Base-by-base conservation (phyloP, 1,284 basidiomycete species). In the Tilletia horrida region DNA sequence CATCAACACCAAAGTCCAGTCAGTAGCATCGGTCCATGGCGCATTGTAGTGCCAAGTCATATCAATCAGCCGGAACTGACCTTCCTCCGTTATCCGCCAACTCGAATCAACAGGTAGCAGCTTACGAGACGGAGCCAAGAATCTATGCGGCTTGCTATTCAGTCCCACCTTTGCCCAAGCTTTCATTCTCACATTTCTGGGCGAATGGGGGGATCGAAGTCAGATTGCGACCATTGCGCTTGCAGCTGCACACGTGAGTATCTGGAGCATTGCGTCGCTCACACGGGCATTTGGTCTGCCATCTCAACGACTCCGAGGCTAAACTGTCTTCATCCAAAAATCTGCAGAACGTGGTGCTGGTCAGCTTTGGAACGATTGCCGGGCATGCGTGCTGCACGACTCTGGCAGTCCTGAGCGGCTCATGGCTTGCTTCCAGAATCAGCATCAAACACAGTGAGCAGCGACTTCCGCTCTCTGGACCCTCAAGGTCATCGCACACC, bases 191-290 rank as follows among this genome's bases (percentile, higher is more conserved):
- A 97, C 95, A 0, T 98, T 98, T 83, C 85, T 98, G 13, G 96
- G 94, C 25, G 95, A 98, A 83, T 98, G 95, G 95, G 96, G 95
- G 0, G 96, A 98, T 83, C 85, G 95, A 55, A 93, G 91, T 79
- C 96, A 98, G 84, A 95, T 98, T 75, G 91, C 96, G 0, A 98
- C 95, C 0, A 97, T 98, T 73, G 94, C 93, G 1, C 85, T 98
- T 62, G 96, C 91, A 1, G 94, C 95, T 43, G 92, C 95, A 27
- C 92, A 97, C 84, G 94, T 97, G 78, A 76, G 90, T 86, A 13
- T 16, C 27, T 7, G 40, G 45, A 35, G 25, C 14, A 35, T 23
- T 25, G 16, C n/a, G 18, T 43, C 23, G 3, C 9, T 44, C n/a
- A n/a, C n/a, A n/a, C n/a, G n/a, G n/a, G n/a, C n/a, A n/a, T n/a